Base-by-base conservation (phyloP, 495 filamentous ascomycete genomes). In the Hypoxylon intermedium region DNA sequence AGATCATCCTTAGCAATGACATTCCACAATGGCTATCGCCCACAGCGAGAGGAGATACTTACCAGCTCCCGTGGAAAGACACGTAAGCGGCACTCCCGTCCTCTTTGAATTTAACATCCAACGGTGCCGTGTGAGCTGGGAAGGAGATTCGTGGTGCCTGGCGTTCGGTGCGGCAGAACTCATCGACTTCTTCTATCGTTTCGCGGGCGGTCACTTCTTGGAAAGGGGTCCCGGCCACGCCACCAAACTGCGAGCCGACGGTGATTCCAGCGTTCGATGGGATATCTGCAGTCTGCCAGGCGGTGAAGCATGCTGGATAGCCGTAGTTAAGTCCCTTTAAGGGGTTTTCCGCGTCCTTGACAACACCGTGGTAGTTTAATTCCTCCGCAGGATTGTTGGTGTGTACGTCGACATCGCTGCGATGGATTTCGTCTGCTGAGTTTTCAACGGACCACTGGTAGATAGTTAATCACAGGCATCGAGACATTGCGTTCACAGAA, bases 311-410 rank as follows among this genome's bases (percentile, higher is more conserved):
- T 12, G 72, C 72, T 5, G 87, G 87, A 57, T 89, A 89, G 5
- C 86, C 86, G 58, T 78, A 85, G 58, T 86, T 85, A 24, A 68
- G 67, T 1, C 72, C 73, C 24, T 75, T 71, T 12, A 70, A 37
- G 1, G 70, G 53, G 43, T 77, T 77, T 7, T 70, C 74, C 21
- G 82, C 79, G 47, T 76, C 74, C 18, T 77, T 73, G 11, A 89
- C 68, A 43, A 77, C 76, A 1, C 87, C 87, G 40, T 85, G 85
- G 71, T 79, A 89, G 68, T 88, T 89, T 50, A 88, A 61, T 62
- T 88, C 85, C 67, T 89, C 87, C 3, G 82, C 87, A 0, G 87
- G 87, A 59, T 88, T 89, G 46, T 88, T 74, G 54, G 82, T 71
- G 60, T 87, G 85, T 38, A 89, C 77, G 58, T 88, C 84, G 16